A percentile compares a stretch with the other conserved stretches of the same genome.
phyloP scores from a whole-genome alignment of 1,284 basidiomycete genomes.

The Chondrostereum purpureum region DNA sequence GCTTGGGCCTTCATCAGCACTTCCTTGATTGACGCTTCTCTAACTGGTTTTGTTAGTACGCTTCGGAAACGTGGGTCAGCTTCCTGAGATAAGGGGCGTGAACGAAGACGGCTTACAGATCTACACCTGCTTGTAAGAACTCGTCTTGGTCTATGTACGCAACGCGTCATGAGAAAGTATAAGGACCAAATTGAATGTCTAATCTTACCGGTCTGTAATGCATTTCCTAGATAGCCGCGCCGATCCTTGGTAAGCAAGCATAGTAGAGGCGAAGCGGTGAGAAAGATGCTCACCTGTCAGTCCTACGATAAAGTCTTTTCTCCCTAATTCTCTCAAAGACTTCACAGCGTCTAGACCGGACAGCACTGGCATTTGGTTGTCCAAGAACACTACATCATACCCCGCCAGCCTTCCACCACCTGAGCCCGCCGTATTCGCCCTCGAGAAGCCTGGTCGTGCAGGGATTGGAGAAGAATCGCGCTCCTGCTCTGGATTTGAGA shows the following conservation, averaged over 20 bases:
- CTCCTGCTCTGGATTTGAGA: not conserved
- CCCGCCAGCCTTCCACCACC: not conserved
- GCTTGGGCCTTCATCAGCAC: slow-evolving; percentile 34
- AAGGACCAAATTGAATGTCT: not conserved
- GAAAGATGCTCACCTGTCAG: slow-evolving; percentile 41
- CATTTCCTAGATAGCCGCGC: slow-evolving; percentile 45
- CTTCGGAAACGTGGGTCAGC: slow-evolving; percentile 14
- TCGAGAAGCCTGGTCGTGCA: not conserved
- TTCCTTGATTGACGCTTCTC: slow-evolving; percentile 34
- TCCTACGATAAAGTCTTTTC: slow-evolving; percentile 60
- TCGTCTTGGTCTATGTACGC: slow-evolving; percentile 27
- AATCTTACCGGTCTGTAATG: slow-evolving; percentile 41
- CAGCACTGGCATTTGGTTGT: slow-evolving; percentile 85
- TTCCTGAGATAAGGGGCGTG: not conserved
- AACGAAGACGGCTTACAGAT: slow-evolving; percentile 38
- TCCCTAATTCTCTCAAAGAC: slow-evolving; percentile 59
- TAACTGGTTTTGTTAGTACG: slow-evolving; percentile 46
- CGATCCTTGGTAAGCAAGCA: not conserved
- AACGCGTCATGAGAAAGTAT: not conserved
- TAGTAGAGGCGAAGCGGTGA: not conserved
- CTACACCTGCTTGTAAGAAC: slow-evolving; percentile 58
- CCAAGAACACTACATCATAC: slow-evolving; percentile 60
- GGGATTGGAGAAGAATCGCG: not conserved
- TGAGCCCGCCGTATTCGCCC: not conserved
- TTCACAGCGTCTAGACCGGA: slow-evolving; percentile 70